Evolutionary conservation across 352 stramenopile genomes (phyloP), one percentile per base, ranked within the genome.

Genomic region (Globisporangium perplexum): DNA sequence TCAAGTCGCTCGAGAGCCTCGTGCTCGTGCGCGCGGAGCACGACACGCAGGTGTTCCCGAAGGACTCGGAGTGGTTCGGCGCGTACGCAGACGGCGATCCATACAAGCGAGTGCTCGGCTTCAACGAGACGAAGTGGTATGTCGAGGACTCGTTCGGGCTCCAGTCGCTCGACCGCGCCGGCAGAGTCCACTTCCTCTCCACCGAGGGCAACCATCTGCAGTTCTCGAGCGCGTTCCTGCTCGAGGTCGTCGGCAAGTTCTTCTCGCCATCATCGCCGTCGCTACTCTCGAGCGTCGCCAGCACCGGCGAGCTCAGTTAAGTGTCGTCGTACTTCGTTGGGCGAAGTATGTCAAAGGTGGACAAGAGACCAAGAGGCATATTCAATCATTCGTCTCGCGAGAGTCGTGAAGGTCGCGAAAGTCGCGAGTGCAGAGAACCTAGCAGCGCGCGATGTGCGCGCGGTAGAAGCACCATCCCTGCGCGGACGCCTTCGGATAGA

Each of bases 61-160:
- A 88, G 55, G 80, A 90, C 23, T 90, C 83, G 2, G 83, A 93
- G 53, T 93, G 80, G 79, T 92, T 94, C 50, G 93, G 90, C 24
- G 80, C 76, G 41, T 97, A 95, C 47, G 60, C 69, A 3, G 87
- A 98, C 62, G 77, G 72, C 30, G 53, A 80, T 38, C 69, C 87
- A 47, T 86, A 83, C 59, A 70, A 74, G 46, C 56, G 55, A 0
- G 67, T 97, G 20, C 65, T 97, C 23, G 65, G 64, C 24, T 96
- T 96, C 62, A 97, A 97, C 57, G 80, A 97, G 66, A 98, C 94
- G 22, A 72, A 73, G 36, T 98, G 92, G 90, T 98, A 98, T 62
- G 45, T 68, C 23, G 62, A 92, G 35, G 91, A 98, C 65, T 77
- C 86, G 26, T 98, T 98, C 62, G 94, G 94, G 10, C 63, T 98